Evolutionary conservation across 116 monocot genomes (phyloP).

Genomic region (Zostera marina): DNA sequence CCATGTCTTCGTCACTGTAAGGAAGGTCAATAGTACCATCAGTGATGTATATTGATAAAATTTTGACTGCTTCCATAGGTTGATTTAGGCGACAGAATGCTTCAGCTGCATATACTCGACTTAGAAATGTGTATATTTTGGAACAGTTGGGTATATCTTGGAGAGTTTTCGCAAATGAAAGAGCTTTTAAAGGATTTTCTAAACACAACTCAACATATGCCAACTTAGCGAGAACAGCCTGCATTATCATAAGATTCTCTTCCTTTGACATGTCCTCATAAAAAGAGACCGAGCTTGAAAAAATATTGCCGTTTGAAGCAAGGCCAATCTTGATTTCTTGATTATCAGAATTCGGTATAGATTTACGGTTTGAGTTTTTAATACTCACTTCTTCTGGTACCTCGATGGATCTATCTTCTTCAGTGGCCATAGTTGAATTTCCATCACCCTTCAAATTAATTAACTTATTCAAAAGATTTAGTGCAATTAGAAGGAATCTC

Average conservation of each 20-base stretch:
- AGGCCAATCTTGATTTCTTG: constrained; percentile 31
- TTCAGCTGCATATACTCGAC: constrained; percentile 72
- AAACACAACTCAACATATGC: constrained; percentile 65
- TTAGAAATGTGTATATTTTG: constrained; percentile 44
- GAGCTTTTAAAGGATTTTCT: constrained; percentile 45
- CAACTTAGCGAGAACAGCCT: constrained; percentile 55
- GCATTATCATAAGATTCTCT: constrained; percentile 47
- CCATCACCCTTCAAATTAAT: constrained; percentile 2
- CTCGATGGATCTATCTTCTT: constrained; percentile 6
- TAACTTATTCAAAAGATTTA: constrained; percentile 34
- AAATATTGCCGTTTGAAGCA: background rate
- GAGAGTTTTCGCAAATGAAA: constrained; percentile 33
- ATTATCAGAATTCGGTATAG: constrained; percentile 19
- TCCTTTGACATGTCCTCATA: constrained; percentile 45
- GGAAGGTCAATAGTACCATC: constrained; percentile 32
- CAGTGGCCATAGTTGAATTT: background rate
- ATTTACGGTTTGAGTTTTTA: constrained; percentile 8
- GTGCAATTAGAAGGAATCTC: constrained; percentile 54
- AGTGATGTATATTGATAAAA: constrained; percentile 35
- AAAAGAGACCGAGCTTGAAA: constrained; percentile 22
- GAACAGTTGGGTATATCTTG: constrained; percentile 47
- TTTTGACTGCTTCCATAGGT: constrained; percentile 61
- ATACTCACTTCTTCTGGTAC: background rate
- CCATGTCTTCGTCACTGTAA: constrained; percentile 34
- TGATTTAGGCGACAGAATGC: constrained; percentile 63